Evolutionary conservation across 108 stramenopile species (phyloP).

Genomic region (Nannochloropsis salina): DNA sequence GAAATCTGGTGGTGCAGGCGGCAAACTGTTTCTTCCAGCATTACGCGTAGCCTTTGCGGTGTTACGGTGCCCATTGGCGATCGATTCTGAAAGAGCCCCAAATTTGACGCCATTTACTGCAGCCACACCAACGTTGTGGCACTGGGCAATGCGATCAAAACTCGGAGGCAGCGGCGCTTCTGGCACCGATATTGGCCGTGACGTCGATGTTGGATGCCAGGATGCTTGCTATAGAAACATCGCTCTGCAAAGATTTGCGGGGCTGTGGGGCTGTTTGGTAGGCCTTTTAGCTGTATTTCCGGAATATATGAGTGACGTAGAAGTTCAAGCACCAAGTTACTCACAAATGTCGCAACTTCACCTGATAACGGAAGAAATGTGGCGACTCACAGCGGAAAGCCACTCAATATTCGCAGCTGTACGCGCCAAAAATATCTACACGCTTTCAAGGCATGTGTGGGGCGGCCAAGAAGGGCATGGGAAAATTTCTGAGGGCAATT

Average conservation of each 20-base stretch:
- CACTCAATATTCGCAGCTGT: not conserved
- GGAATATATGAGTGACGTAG: not conserved
- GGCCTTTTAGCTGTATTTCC: not conserved
- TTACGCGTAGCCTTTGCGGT: not conserved
- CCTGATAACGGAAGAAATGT: not conserved
- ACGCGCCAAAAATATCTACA: not conserved
- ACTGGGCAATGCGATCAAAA: not conserved
- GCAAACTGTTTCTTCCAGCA: not conserved
- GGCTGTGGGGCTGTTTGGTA: not conserved
- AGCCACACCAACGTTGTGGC: not conserved
- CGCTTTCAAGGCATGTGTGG: conserved; percentile 16
- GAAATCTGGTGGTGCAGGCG: not conserved
- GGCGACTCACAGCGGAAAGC: not conserved
- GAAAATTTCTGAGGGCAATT: not conserved
- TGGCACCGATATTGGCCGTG: not conserved
- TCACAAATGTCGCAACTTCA: not conserved
- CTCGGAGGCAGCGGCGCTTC: not conserved
- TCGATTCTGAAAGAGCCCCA: not conserved
- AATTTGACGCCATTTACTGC: not conserved
- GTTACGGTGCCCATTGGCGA: not conserved
- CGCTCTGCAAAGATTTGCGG: not conserved
- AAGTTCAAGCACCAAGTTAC: not conserved
- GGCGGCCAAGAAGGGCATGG: not conserved
- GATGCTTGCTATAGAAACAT: not conserved
- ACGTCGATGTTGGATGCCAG: not conserved